Evolutionary conservation across 2,329 filamentous ascomycete genomes (phyloP).

Genomic region (Onygena corvina): DNA sequence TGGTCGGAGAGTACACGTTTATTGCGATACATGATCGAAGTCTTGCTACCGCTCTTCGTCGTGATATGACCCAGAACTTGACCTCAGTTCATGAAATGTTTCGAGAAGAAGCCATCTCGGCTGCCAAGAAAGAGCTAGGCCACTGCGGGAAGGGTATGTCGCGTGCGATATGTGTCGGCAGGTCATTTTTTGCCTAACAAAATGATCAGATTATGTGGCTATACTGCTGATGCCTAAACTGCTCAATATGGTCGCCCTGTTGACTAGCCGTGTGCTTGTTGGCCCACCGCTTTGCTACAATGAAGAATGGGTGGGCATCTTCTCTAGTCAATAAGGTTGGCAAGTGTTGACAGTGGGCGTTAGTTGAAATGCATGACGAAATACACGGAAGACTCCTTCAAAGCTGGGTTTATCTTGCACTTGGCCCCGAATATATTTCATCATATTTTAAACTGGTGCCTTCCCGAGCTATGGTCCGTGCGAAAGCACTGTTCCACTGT

Average conservation of each 20-base stretch:
- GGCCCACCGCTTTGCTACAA: conserved; percentile 16
- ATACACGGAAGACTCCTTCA: conserved; percentile 15
- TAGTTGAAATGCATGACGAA: conserved; percentile 6
- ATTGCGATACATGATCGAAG: not conserved
- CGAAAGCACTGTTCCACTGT: conserved; percentile 6
- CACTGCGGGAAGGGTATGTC: not conserved
- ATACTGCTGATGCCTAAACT: conserved; percentile 11
- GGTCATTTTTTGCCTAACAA: not conserved
- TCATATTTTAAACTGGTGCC: conserved; percentile 1
- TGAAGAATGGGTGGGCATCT: conserved; percentile 14
- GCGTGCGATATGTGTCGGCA: too few relatives aligned
- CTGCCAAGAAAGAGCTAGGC: not conserved
- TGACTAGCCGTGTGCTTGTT: conserved; percentile 15
- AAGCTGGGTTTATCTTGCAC: conserved; percentile 16
- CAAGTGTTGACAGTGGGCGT: not conserved
- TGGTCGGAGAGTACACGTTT: not conserved
- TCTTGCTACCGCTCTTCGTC: not conserved
- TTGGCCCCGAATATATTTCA: conserved; percentile 9
- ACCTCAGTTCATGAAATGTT: not conserved
- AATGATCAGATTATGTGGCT: not conserved
- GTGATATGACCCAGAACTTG: not conserved
- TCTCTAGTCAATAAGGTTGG: not conserved
- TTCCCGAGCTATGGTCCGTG: conserved; percentile 12
- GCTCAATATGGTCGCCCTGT: conserved; percentile 14
- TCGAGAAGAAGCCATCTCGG: not conserved